Evolutionary conservation across 176 grass and related monocot genomes (phyloP), one percentile per base, ranked within the genome.

Genomic region (Eleusine coracana): DNA sequence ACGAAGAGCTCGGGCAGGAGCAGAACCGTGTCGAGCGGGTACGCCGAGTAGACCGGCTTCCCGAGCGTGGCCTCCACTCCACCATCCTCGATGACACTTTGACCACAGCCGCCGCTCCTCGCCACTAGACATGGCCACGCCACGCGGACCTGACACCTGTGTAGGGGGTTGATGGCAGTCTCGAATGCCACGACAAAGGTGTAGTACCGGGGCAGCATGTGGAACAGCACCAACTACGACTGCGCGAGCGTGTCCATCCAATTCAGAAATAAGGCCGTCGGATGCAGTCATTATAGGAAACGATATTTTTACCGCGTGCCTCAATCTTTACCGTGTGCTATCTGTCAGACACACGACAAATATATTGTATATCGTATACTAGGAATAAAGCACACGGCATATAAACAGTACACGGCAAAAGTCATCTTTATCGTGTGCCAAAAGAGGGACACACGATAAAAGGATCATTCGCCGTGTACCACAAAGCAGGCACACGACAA

Each of bases 121-220:
- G 40, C 64, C 31, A 20, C 68, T 80, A 48, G 12, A 91, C 62
- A 21, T 91, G 69, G 60, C 70, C 2, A 79, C 86, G 54, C 89
- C 89, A 5, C 46, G 70, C 34, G 71, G 66, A 60, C 84, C 68
- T 39, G 89, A 87, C 5, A 85, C 89, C 68, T 91, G 80, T 9
- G 44, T 9, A 46, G 10, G 44, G 44, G 44, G 44, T 46, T 46
- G 3, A 85, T 91, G 23, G 89, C 77, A 11, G 80, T 86, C 68
- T 87, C 75, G 66, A 91, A 91, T 10, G 80, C 76, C 34, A 68
- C 50, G n/a, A 68, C 50, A 17, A 87, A 71, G 80, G 69, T 80
- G 80, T 91, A 77, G 84, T 84, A 91, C 80, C 71, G 84, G 16
- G 89, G 89, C 51, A 91, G 73, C 39, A 91, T 62, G 68, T 90